phyloP scores from a whole-genome alignment of 2,329 filamentous ascomycete species.

The Lachnellula cervina region DNA sequence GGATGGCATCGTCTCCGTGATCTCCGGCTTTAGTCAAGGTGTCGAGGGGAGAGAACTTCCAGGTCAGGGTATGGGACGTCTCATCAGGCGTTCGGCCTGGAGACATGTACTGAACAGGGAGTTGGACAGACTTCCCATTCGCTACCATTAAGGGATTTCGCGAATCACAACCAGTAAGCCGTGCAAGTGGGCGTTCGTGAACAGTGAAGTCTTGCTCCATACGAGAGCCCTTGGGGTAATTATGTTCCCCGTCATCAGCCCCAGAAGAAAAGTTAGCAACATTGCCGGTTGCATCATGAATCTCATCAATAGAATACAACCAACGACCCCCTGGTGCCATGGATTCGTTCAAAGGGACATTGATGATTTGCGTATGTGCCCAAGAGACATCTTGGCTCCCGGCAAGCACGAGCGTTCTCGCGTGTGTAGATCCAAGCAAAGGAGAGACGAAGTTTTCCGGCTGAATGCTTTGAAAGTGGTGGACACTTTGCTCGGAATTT shows the following conservation, averaged over 20 bases:
- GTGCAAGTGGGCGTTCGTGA: slow-evolving; percentile 75
- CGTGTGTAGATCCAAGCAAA: slow-evolving; percentile 56
- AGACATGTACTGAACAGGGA: slow-evolving; percentile 69
- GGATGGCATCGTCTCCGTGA: slow-evolving; percentile 54
- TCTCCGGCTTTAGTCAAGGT: slow-evolving; percentile 66
- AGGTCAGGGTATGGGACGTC: slow-evolving; percentile 68
- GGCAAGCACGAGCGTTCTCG: slow-evolving; percentile 52
- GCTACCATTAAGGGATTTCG: slow-evolving; percentile 79
- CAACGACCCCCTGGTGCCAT: slow-evolving; percentile 74
- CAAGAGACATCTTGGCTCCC: slow-evolving; percentile 69
- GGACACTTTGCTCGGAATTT: slow-evolving; percentile 76
- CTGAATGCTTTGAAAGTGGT: slow-evolving; percentile 89
- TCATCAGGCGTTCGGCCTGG: slow-evolving; percentile 55
- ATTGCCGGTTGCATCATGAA: slow-evolving; percentile 88
- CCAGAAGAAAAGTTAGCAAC: slow-evolving; percentile 65
- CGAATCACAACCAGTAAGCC: slow-evolving; percentile 69
- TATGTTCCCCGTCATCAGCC: slow-evolving; percentile 62
- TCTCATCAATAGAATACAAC: slow-evolving; percentile 87
- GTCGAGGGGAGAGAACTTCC: slow-evolving; percentile 74
- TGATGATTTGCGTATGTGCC: slow-evolving; percentile 70
- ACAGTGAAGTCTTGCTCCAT: slow-evolving; percentile 77
- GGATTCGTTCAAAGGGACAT: slow-evolving; percentile 85
- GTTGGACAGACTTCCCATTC: slow-evolving; percentile 59
- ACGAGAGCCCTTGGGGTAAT: slow-evolving; percentile 53
- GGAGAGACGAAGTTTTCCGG: slow-evolving; percentile 82